Base-by-base conservation (phyloP, 2,329 filamentous ascomycete species). In the Aspergillus quadrilineatus region DNA sequence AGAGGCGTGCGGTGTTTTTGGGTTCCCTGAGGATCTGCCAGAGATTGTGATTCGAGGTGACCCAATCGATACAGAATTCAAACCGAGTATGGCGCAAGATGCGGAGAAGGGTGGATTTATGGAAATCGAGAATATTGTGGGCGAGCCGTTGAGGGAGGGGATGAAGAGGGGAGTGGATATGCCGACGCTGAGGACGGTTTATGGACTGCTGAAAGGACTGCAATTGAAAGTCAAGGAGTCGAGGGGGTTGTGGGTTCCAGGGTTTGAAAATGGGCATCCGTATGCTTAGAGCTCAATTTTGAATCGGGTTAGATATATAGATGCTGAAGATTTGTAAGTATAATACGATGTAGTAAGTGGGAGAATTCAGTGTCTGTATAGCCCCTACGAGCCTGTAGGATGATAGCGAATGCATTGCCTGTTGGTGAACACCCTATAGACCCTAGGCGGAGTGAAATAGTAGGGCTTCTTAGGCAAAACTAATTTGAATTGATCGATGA, bases 91-190 rank as follows among this genome's bases (percentile, higher is more conserved):
- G 82, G 73, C 76, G 14, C 75, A 79, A 52, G 82, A 85, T 67
- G 65, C 78, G 1, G 69, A 75, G 36, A 83, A 84, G 72, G 75
- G 67, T 48, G 53, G 56, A 36, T 53, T 77, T 51, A 80, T 82
- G 57, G 83, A 86, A 66, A 76, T 79, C 47, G 82, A 85, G 65
- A 82, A 79, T 59, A 75, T 85, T 36, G 67, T 85, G 3, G 82
- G 82, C 1, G 82, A 85, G 69, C 81, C 82, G n/a, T 58, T 85
- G 45, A 70, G 79, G 2, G 82, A 81, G 61, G 83, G 77, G 0
- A 75, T 77, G 60, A 66, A 65, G 32, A 67, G 72, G 0, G 81
- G 81, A 1, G 80, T 85, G 7, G 37, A 62, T 3, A 65, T 67
- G 60, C 69, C 67, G 2, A 66, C 60, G 3, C 46, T 71, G 10